Evolutionary conservation across 129 eudicot species (phyloP), one percentile per base, ranked within the genome.

Genomic region (Flaveria linearis): DNA sequence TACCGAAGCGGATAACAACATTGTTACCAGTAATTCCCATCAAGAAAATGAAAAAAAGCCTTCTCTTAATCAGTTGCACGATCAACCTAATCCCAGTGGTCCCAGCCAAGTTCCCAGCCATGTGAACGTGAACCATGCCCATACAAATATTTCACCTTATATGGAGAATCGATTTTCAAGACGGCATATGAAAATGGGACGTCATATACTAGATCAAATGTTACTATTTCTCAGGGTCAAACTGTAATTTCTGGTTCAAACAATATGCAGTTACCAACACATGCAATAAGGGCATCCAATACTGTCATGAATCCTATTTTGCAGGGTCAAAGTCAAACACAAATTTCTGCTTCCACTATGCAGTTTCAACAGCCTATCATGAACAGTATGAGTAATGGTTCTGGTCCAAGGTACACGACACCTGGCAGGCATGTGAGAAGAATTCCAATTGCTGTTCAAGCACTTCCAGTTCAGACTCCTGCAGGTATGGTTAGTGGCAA

Each of bases 371-470:
- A 81, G 76, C 72, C 43, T 49, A 71, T 50, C 74, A 53, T 86
- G 67, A 46, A 62, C 55, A 50, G n/a, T 60, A 28, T 23, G 51
- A 50, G n/a, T 66, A 83, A 72, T 73, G 93, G 81, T 67, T 75
- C 82, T 79, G 88, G 81, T 84, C 88, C 80, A 43, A 81, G 87
- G 78, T 66, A 71, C 65, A 75, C 82, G 11, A 63, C 80, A 41
- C 26, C 74, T 51, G 58, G 78, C 46, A 77, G 83, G 43, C 68
- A 72, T 33, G 49, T 77, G 25, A 77, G 58, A 14, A 77, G 91
- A 81, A 74, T 73, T 15, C 89, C 97, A 11, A 47, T 47, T 67
- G 92, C 88, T n/a, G 79, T 87, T 67, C 97, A 88, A 83, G 90
- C 88, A 76, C 90, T 85, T 77, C 87, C 92, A 41, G 90, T 72